These are phyloP conservation scores for Cucurbita argyrosperma DNA, from an alignment of 306 rosid genomes.

Conservation along the genomic window DNA sequence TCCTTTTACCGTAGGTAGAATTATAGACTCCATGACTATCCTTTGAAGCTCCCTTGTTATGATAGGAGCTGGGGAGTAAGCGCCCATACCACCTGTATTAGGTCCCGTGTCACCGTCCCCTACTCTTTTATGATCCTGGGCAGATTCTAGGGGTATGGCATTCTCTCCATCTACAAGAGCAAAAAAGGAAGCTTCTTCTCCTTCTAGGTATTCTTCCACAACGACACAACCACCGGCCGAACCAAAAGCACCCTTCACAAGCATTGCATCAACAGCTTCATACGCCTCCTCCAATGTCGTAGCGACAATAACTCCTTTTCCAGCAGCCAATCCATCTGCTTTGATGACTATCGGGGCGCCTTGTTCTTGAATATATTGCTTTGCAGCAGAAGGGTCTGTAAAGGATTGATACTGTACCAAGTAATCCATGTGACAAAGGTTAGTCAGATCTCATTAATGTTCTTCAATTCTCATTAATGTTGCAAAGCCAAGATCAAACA, in stretches of 20 bases:
- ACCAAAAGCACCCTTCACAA: slow-evolving; percentile 72
- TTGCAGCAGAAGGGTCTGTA: slow-evolving; percentile 62
- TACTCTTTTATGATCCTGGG: slow-evolving; percentile 93
- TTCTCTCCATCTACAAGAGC: slow-evolving; percentile 89
- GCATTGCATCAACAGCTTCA: slow-evolving; percentile 90
- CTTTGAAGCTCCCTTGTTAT: slow-evolving; percentile 69
- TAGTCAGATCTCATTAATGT: not conserved
- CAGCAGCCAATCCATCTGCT: slow-evolving; percentile 97
- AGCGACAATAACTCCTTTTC: slow-evolving; percentile 88
- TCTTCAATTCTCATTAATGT: not conserved
- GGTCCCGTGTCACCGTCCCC: slow-evolving; percentile 95
- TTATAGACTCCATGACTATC: slow-evolving; percentile 68
- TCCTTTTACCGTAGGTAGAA: slow-evolving; percentile 84
- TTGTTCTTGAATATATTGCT: slow-evolving; percentile 65
- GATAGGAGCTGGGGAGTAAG: slow-evolving; percentile 86
- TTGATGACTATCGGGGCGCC: slow-evolving; percentile 81
- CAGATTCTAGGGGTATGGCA: slow-evolving; percentile 90
- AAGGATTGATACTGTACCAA: slow-evolving; percentile 63
- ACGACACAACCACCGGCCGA: slow-evolving; percentile 73
- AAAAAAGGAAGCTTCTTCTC: slow-evolving; percentile 91
- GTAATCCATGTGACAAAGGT: not conserved
- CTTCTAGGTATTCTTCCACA: slow-evolving; percentile 86
- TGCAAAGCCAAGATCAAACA: not conserved
- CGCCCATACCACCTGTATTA: slow-evolving; percentile 99
- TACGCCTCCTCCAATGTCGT: slow-evolving; percentile 62